Evolutionary conservation across 108 stramenopile species (phyloP), one percentile per base, ranked within the genome.

Genomic region (Nitzschia putrida): DNA sequence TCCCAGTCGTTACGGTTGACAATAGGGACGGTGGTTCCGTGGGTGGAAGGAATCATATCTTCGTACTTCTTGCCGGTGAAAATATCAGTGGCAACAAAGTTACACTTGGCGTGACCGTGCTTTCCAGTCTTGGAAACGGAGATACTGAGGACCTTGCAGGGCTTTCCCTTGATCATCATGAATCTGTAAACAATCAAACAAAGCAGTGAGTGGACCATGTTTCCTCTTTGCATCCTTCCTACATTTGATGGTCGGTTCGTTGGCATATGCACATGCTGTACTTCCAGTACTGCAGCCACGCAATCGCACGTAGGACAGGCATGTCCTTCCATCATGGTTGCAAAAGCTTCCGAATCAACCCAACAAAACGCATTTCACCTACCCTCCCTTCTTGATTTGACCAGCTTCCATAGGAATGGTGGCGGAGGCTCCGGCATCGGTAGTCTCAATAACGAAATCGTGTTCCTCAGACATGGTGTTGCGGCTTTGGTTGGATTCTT

Each of bases 21-120:
- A 71, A 96, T 85, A 66, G 98, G 98, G 71, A 97, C 95, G 61
- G 95, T 91, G 65, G 96, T 97, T 79, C 94, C 94, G 87, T 98
- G 97, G 57, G 97, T 84, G 78, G 97, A 97, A 56, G 98, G 98
- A 59, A 98, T 92, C 93, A 99, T 96, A 87, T 98, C 97, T 77
- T 98, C 96, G 60, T 87, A 82, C 95, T 99, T 99, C 92, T 98
- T 98, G 61, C 99, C 99, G 66, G 96, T 98, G 92, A 99, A 99
- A 77, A 99, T 99, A 77, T 99, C 99, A 42, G 79, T 73, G 76
- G 95, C 98, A 71, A 85, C 86, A 80, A 99, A 99, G 95, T 99
- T 99, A 73, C 97, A 97, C 92, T 99, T 99, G 83, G 99, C 99
- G 95, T 99, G 99, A 58, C 99, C 99, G 95, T 99, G 99, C 97